Conservation (phyloP, 2,329 filamentous ascomycete species). For the Knufia fluminis region DNA sequence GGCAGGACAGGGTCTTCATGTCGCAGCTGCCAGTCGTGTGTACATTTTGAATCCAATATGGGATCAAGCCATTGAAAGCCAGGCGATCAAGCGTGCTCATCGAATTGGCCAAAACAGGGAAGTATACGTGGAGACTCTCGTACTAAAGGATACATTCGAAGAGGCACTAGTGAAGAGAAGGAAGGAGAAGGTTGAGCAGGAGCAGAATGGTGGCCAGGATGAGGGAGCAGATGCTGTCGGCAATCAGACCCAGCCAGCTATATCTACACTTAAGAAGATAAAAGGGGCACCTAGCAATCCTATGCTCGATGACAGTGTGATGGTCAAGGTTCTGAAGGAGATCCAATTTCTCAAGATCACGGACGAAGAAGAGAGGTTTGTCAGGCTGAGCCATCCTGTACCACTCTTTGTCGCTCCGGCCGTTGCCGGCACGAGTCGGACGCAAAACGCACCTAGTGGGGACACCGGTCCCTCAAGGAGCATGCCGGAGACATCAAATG, state of each 20-base stretch:
- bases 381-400: neutral
- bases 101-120: slow-evolving; percentile 72
- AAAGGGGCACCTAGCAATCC: slow-evolving; percentile 1
- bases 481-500: neutral
- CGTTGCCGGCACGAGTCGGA: neutral
- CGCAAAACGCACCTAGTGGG: neutral
- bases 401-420: neutral
- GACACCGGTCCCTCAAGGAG: neutral
- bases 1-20: slow-evolving; percentile 78
- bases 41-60: slow-evolving; percentile 86
- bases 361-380: slow-evolving; percentile 5
- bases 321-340: slow-evolving; percentile 9
- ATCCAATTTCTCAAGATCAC: slow-evolving; percentile 7
- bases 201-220: slow-evolving; percentile 36
- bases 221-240: neutral
- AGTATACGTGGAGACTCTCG: slow-evolving; percentile 77
- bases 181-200: slow-evolving; percentile 60
- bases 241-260: neutral
- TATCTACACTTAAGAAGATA: neutral
- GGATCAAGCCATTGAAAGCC: slow-evolving; percentile 73
- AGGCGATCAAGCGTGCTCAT: slow-evolving; percentile 83
- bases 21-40: slow-evolving; percentile 71
- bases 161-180: slow-evolving; percentile 70
- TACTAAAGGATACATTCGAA: slow-evolving; percentile 71
- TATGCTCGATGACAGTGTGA: slow-evolving; percentile 6